Conservation (phyloP, 352 stramenopile species). For the Phytopythium montanum region DNA sequence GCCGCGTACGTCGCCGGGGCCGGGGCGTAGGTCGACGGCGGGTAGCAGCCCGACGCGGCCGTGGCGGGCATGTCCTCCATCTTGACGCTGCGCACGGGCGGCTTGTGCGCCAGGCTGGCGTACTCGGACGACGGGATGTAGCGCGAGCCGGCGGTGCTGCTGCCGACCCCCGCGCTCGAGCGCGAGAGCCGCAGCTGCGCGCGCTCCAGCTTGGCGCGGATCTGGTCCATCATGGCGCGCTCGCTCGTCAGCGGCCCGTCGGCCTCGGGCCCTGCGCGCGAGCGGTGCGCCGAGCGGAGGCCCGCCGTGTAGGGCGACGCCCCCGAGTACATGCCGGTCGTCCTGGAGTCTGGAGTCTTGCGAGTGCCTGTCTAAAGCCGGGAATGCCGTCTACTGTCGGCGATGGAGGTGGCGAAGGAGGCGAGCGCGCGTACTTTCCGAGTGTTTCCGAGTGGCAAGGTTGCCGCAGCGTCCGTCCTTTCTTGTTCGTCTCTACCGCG, state of each 20-base stretch:
- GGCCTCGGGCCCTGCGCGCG: background rate
- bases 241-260: constrained; percentile 41
- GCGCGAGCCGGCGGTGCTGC: constrained; percentile 13
- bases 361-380: too few relatives aligned
- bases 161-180: constrained; percentile 19
- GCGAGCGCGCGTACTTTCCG: background rate
- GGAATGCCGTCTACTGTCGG: background rate
- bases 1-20: constrained; percentile 7
- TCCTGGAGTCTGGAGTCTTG: background rate
- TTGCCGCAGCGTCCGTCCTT: too few relatives aligned
- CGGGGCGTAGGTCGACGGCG: background rate
- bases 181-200: constrained; percentile 49
- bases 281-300: background rate
- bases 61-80: constrained; percentile 38
- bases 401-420: background rate
- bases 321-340: background rate
- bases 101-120: constrained; percentile 16
- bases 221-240: constrained; percentile 69
- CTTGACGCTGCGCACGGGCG: constrained; percentile 32
- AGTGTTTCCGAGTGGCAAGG: too few relatives aligned
- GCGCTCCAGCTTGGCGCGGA: constrained; percentile 63
- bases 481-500: too few relatives aligned
- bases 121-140: constrained; percentile 41
- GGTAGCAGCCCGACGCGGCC: constrained; percentile 17
- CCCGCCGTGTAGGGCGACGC: background rate